A percentile compares a stretch with the other conserved stretches of the same genome.
Conservation (phyloP, 2,329 filamentous ascomycete genomes). For the Colletotrichum abscissum region DNA sequence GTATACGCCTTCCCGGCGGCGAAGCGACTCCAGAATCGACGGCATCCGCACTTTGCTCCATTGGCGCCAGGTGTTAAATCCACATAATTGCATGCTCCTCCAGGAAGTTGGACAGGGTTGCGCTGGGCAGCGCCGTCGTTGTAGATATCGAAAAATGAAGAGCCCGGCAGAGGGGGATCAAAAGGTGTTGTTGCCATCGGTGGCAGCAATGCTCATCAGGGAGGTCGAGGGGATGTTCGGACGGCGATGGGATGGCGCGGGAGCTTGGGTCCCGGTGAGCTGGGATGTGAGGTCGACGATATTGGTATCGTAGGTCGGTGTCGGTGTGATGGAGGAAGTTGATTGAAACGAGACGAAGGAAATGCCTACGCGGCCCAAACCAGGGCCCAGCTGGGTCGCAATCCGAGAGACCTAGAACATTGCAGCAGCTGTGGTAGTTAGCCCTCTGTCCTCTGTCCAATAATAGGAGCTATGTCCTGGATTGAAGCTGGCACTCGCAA, state of each 20-base stretch:
- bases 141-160: constrained; percentile 66
- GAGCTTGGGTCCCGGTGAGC: constrained; percentile 34
- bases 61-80: constrained; percentile 63
- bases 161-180: constrained; percentile 55
- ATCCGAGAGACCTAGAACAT: constrained; percentile 48
- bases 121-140: constrained; percentile 54
- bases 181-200: constrained; percentile 66
- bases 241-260: constrained; percentile 33
- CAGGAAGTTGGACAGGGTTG: constrained; percentile 53
- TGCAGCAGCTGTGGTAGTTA: constrained; percentile 38
- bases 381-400: constrained; percentile 49
- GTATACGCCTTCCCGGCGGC: constrained; percentile 45
- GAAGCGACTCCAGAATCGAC: constrained; percentile 68
- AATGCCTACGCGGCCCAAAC: constrained; percentile 42
- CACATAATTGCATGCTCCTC: constrained; percentile 68
- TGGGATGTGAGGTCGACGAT: constrained; percentile 36
- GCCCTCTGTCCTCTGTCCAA: constrained; percentile 13
- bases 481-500: constrained; percentile 33
- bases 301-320: background rate
- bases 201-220: constrained; percentile 45
- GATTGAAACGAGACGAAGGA: constrained; percentile 13
- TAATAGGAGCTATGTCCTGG: constrained; percentile 17
- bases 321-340: background rate
- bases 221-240: constrained; percentile 40
- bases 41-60: constrained; percentile 68